Evolutionary conservation across 1,284 basidiomycete genomes (phyloP).

Genomic region (Rhodotorula sp.): DNA sequence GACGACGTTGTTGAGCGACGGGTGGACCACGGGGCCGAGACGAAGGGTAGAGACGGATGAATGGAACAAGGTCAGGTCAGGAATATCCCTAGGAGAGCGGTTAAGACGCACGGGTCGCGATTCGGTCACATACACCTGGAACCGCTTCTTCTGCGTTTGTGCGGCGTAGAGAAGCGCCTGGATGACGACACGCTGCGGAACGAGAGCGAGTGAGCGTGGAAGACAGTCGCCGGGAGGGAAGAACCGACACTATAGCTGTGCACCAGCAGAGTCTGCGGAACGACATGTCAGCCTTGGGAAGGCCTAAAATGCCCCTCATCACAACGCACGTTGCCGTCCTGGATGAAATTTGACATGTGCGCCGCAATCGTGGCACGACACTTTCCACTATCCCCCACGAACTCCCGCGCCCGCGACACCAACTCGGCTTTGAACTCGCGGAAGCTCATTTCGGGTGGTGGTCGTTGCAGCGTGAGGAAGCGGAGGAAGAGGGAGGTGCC

Average conservation of each 20-base stretch:
- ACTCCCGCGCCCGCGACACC: constrained; percentile 68
- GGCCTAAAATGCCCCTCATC: no score
- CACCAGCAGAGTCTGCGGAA: constrained; percentile 29
- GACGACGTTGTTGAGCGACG: no score
- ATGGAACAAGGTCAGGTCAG: background rate
- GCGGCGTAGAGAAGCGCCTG: constrained; percentile 79
- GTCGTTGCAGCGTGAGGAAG: constrained; percentile 67
- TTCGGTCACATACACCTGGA: constrained; percentile 97
- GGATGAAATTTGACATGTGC: constrained; percentile 85
- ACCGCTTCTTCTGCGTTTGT: constrained; percentile 77
- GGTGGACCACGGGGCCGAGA: no score
- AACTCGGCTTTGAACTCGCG: constrained; percentile 75
- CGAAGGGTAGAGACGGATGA: constrained; percentile 44
- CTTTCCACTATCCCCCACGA: constrained; percentile 47
- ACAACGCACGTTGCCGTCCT: constrained; percentile 73
- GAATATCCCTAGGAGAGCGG: background rate
- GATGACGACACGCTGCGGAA: constrained; percentile 89
- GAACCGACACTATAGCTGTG: constrained; percentile 34
- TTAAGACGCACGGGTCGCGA: constrained; percentile 70
- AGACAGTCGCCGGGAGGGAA: constrained; percentile 1
- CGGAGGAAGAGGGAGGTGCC: constrained; percentile 86
- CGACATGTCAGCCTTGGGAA: constrained; percentile 2
- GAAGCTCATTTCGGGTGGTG: constrained; percentile 58
- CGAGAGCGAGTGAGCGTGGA: constrained; percentile 58
- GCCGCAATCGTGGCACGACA: constrained; percentile 88